Evolutionary conservation across 139 green algal genomes (phyloP), one percentile per base, ranked within the genome.

Genomic region (Asterochloris sp.): DNA sequence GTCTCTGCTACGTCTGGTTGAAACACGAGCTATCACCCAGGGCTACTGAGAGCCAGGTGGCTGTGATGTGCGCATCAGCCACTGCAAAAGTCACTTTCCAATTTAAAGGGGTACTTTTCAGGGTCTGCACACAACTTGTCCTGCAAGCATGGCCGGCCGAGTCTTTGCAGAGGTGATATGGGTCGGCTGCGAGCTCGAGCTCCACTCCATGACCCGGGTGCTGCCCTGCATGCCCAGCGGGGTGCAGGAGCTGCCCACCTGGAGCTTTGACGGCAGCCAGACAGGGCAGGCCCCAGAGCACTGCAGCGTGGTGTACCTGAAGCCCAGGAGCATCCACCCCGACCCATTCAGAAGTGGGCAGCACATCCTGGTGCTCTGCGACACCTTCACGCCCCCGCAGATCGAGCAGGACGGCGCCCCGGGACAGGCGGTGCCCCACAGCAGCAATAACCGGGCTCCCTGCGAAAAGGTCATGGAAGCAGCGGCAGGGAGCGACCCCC

Each of bases 351-450:
- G 89, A 0, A 85, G 87, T 54, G 91, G 91, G 11, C 82, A 90
- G 74, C 87, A 95, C 85, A 88, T 96, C 62, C 85, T 93, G 83
- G 92, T 95, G 38, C 88, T 96, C 62, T 96, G 92, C 85, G 92
- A 96, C 74, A 86, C 80, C 24, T 92, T 91, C 73, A 82, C 85
- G 23, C 86, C 83, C 15, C 38, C 38, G 38, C 71, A 67, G 2
- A 24, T 80, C 27, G 62, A 84, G 62, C 68, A 68, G 2, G 77
- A 81, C 27, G 69, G 62, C 60, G 61, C 60, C 13, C 10, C 69
- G 11, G 27, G 13, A 10, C 13, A 69, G 9, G 9, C 89, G 71
- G 66, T 84, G 27, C 86, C 90, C 1, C 86, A 91, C 69, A 62
- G 86, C 12, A 89, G 75, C 81, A 96, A 95, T 86, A 92, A 87